A percentile compares a stretch with the other conserved stretches of the same genome.
Conservation (phyloP, 2,329 filamentous ascomycete genomes). For the Clonostachys solani region DNA sequence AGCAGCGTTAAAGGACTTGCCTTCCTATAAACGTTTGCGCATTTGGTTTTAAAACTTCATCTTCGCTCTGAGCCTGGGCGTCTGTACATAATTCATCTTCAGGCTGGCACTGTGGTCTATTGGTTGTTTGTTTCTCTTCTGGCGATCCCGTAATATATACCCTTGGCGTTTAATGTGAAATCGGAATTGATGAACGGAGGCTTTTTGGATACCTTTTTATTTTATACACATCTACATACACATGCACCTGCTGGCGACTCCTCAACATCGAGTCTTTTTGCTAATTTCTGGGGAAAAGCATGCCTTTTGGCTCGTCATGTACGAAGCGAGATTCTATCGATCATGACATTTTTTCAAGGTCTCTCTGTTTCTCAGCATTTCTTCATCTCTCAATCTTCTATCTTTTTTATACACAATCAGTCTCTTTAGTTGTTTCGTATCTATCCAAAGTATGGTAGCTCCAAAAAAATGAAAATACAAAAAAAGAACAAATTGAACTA, state of each 20-base stretch:
- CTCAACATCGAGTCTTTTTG: too few species aligned
- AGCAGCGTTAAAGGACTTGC: conserved; percentile 7
- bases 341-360: background rate
- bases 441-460: background rate
- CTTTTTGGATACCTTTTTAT: background rate
- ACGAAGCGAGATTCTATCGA: background rate
- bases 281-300: too few species aligned
- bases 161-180: conserved; percentile 1
- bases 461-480: background rate
- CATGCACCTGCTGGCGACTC: background rate
- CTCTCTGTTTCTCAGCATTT: background rate
- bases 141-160: conserved; percentile 1
- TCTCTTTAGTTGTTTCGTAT: background rate
- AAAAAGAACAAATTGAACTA: conserved; percentile 1
- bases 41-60: background rate
- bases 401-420: background rate
- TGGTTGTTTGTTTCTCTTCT: background rate
- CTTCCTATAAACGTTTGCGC: background rate
- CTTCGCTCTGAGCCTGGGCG: background rate
- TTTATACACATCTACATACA: conserved; percentile 1
- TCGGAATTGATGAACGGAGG: background rate
- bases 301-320: too few species aligned
- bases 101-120: too few species aligned
- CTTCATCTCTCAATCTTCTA: background rate
- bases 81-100: background rate